These are phyloP conservation scores for Zymoseptoria passerinii DNA, from an alignment of 2,329 filamentous ascomycete species.

Conservation along the genomic window DNA sequence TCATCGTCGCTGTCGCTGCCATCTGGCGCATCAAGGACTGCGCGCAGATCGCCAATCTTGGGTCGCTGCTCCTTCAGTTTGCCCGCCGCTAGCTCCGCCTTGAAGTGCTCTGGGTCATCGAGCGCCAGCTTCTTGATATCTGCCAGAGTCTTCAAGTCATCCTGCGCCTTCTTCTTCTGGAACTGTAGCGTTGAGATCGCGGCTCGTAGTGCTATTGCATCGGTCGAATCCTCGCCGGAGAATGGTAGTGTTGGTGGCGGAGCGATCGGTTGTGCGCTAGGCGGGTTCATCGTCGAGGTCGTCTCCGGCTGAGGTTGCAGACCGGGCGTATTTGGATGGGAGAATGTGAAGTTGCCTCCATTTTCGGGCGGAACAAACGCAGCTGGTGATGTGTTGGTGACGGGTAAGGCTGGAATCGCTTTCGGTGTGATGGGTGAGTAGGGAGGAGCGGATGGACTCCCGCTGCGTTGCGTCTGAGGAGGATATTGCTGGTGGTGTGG, in stretches of 20 bases:
- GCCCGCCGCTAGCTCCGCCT: conserved; percentile 57
- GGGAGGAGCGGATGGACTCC: conserved; percentile 19
- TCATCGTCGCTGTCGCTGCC: conserved; percentile 23
- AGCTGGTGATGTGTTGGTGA: conserved; percentile 2
- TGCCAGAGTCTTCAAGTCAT: conserved; percentile 64
- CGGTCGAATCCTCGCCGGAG: conserved; percentile 56
- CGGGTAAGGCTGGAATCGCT: conserved; percentile 24
- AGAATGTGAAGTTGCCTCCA: conserved; percentile 15
- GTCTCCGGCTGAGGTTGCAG: not conserved
- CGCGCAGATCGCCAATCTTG: conserved; percentile 25
- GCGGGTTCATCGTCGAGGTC: conserved; percentile 3
- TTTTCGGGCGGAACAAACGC: conserved; percentile 13
- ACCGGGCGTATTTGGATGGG: not conserved
- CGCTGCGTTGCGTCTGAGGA: not conserved
- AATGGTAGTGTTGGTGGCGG: conserved; percentile 40
- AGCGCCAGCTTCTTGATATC: conserved; percentile 63
- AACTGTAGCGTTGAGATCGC: conserved; percentile 81
- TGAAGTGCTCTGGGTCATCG: conserved; percentile 62
- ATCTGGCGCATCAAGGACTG: conserved; percentile 29
- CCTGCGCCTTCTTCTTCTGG: conserved; percentile 68
- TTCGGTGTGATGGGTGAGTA: conserved; percentile 30
- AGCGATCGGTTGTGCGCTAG: conserved; percentile 31
- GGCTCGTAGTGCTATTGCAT: conserved; percentile 77
- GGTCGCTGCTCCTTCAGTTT: conserved; percentile 34
- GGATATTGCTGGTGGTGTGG: not conserved